Conservation (phyloP, 805 yeast species). For the Metschnikowia santaceciliae region DNA sequence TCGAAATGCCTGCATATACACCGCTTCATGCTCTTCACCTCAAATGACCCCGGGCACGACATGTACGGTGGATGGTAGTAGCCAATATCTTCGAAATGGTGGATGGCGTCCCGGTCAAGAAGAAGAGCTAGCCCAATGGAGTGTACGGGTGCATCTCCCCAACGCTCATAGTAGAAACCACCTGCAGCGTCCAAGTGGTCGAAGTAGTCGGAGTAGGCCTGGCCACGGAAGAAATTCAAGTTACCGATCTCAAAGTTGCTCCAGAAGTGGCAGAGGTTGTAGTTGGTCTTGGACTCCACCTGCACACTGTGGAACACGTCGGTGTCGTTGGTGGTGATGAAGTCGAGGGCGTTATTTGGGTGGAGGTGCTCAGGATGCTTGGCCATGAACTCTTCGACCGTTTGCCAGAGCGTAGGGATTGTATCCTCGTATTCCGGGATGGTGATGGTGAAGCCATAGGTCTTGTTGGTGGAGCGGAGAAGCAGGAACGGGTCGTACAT, state of each 20-base stretch:
- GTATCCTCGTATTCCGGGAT: slow-evolving; percentile 52
- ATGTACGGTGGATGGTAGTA: slow-evolving; percentile 42
- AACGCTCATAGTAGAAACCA: slow-evolving; percentile 57
- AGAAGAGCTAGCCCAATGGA: slow-evolving; percentile 34
- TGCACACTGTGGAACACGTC: slow-evolving; percentile 18
- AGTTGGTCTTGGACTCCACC: slow-evolving; percentile 23
- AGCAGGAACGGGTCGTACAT: slow-evolving; percentile 50
- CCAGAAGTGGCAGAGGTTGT: slow-evolving; percentile 77
- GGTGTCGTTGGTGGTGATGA: slow-evolving; percentile 43
- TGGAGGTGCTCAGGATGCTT: slow-evolving; percentile 44
- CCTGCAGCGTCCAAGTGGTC: slow-evolving; percentile 43
- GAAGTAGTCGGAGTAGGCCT: slow-evolving; percentile 44
- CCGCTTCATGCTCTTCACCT: slow-evolving; percentile 31
- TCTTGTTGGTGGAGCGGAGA: slow-evolving; percentile 39
- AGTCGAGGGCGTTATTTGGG: slow-evolving; percentile 43
- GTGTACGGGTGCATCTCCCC: slow-evolving; percentile 56
- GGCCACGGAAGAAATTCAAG: slow-evolving; percentile 46
- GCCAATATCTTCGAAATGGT: slow-evolving; percentile 44
- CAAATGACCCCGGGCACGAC: slow-evolving; percentile 37
- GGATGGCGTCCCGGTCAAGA: slow-evolving; percentile 34
- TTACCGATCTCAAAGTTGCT: slow-evolving; percentile 59
- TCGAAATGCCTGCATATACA: slow-evolving; percentile 29
- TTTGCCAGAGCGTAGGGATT: slow-evolving; percentile 49
- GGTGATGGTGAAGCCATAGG: slow-evolving; percentile 49
- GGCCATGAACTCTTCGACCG: slow-evolving; percentile 43